phyloP scores from a whole-genome alignment of 2,329 filamentous ascomycete species.

The Endocalyx cinctus region DNA sequence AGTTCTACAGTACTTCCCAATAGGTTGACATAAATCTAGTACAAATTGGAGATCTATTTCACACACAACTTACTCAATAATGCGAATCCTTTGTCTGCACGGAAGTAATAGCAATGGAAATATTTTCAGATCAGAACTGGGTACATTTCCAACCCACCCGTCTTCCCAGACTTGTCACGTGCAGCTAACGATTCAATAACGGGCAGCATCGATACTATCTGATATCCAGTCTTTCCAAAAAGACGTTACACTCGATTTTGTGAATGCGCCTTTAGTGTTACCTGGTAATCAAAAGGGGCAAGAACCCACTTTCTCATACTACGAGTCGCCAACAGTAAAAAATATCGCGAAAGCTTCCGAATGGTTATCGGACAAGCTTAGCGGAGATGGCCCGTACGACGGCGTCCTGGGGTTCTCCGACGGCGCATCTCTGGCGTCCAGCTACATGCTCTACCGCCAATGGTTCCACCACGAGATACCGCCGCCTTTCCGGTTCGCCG shows the following conservation, averaged over 20 bases:
- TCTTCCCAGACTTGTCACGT: background rate
- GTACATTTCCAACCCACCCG: slow-evolving; percentile 5
- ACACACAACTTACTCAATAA: too few relatives aligned
- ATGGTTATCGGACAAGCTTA: slow-evolving; percentile 31
- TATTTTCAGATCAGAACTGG: slow-evolving; percentile 10
- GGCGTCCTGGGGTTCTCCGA: slow-evolving; percentile 21
- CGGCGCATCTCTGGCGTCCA: slow-evolving; percentile 33
- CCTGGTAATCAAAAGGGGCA: slow-evolving; percentile 3
- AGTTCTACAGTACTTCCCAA: too few relatives aligned
- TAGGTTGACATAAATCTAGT: too few relatives aligned
- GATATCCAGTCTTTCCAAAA: slow-evolving; percentile 1
- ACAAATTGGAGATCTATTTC: too few relatives aligned
- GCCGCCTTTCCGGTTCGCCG: background rate
- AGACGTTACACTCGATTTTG: slow-evolving; percentile 16
- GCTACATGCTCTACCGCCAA: slow-evolving; percentile 34
- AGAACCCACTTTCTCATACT: slow-evolving; percentile 11
- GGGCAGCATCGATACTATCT: slow-evolving; percentile 5
- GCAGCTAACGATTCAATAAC: slow-evolving; percentile 1
- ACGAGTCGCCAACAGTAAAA: slow-evolving; percentile 13
- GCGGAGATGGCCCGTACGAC: slow-evolving; percentile 20
- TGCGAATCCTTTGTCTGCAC: slow-evolving; percentile 19
- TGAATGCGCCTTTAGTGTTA: slow-evolving; percentile 13
- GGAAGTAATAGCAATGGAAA: slow-evolving; percentile 8
- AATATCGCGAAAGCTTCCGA: slow-evolving; percentile 29
- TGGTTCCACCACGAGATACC: slow-evolving; percentile 22